Conservation (phyloP, 2,329 filamentous ascomycete genomes). For the Alternaria angustiovoidea region DNA sequence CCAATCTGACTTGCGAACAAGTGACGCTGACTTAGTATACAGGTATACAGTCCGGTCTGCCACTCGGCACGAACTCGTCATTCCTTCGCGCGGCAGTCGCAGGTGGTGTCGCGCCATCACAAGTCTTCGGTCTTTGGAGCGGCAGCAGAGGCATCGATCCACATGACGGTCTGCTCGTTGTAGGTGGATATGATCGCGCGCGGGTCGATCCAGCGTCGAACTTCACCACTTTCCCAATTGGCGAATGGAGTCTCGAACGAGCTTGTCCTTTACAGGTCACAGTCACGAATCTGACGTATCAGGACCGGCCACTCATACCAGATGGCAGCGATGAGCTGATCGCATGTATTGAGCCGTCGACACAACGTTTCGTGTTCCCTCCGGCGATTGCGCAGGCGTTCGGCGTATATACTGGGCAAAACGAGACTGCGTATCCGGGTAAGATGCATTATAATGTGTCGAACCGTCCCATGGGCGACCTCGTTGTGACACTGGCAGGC, state of each 20-base stretch:
- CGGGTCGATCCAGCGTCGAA: conserved; percentile 6
- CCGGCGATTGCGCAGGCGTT: conserved; percentile 8
- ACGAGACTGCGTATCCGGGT: conserved; percentile 7
- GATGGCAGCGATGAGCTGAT: background rate
- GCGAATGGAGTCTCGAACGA: conserved; percentile 13
- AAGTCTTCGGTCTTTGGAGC: conserved; percentile 19
- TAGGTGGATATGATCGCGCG: conserved; percentile 21
- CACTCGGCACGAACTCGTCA: conserved; percentile 19
- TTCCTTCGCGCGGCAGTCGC: conserved; percentile 18
- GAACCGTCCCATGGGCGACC: conserved; percentile 9
- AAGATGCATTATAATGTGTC: conserved; percentile 12
- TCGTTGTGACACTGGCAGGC: conserved; percentile 10
- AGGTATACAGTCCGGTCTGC: conserved; percentile 16
- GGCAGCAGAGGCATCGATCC: conserved; percentile 17
- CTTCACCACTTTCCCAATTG: conserved; percentile 16
- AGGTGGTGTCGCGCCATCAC: conserved; percentile 16
- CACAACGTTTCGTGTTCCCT: conserved; percentile 15
- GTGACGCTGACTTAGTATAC: background rate
- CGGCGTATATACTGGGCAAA: background rate
- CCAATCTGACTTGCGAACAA: background rate
- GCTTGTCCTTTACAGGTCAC: conserved; percentile 18
- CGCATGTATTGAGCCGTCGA: conserved; percentile 13
- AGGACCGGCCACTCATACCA: conserved; percentile 4
- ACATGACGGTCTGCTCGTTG: conserved; percentile 16
- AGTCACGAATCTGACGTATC: conserved; percentile 12